Conservation (phyloP, 441 rosid genomes). For the Brassica balearica region DNA sequence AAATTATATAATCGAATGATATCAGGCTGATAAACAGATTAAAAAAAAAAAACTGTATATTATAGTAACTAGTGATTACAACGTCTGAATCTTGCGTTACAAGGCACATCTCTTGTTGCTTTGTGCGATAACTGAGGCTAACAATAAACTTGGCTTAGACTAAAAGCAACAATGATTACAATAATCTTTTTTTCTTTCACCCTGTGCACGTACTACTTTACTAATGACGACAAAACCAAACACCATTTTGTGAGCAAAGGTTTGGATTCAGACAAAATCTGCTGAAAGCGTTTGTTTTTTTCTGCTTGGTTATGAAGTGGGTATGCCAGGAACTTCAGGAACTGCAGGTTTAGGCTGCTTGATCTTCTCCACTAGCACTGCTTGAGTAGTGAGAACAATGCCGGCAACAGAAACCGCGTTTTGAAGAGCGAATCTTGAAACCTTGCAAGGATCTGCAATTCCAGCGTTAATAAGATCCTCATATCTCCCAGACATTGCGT, state of each 20-base stretch:
- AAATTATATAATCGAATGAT: not conserved
- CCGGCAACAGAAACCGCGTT: constrained; percentile 87
- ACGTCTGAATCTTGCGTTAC: constrained; percentile 15
- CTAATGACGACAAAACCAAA: constrained; percentile 5
- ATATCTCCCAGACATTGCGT: constrained; percentile 71
- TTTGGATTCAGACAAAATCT: constrained; percentile 14
- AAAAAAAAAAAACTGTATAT: not conserved
- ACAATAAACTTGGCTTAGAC: constrained; percentile 8
- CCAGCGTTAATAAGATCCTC: constrained; percentile 77
- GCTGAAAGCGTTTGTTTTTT: constrained; percentile 6
- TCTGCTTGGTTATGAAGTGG: constrained; percentile 41
- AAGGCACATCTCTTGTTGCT: constrained; percentile 25
- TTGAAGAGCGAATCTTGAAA: constrained; percentile 81
- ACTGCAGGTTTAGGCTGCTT: constrained; percentile 63
- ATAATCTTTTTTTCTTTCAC: not conserved
- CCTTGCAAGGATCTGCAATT: constrained; percentile 76
- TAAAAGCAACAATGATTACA: constrained; percentile 6
- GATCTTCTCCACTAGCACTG: constrained; percentile 68
- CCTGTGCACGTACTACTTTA: constrained; percentile 13
- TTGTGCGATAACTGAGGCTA: constrained; percentile 2
- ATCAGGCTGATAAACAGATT: not conserved
- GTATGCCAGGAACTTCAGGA: constrained; percentile 77
- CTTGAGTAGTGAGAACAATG: constrained; percentile 79
- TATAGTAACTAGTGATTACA: not conserved
- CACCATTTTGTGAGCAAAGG: constrained; percentile 9